Conservation (phyloP, 2,329 filamentous ascomycete species). For the Ophiostoma quercus region DNA sequence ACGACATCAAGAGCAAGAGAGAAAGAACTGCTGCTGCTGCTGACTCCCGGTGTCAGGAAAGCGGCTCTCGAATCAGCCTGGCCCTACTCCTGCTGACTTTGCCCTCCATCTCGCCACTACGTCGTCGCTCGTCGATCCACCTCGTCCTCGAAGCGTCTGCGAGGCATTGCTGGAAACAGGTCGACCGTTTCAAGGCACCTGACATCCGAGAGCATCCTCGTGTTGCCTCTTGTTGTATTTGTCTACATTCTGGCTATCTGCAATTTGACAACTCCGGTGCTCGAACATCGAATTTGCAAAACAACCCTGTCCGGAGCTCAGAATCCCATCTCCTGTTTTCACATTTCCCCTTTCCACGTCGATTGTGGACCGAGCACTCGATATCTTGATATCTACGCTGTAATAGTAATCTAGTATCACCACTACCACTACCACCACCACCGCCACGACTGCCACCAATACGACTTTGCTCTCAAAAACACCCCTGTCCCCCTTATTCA, state of each 20-base stretch:
- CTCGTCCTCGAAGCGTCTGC: not conserved
- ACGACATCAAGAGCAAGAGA: not conserved
- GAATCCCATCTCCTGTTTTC: conserved; percentile 18
- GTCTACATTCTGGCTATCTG: not conserved
- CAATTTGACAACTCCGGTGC: not conserved
- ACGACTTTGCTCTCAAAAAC: not conserved
- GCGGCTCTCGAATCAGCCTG: conserved; percentile 13
- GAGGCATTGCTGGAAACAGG: conserved; percentile 31
- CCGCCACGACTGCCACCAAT: not conserved
- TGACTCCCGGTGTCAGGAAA: not conserved
- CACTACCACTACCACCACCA: not conserved
- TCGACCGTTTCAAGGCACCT: conserved; percentile 39
- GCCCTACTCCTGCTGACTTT: conserved; percentile 15
- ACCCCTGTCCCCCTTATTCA: conserved; percentile 23
- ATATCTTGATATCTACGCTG: not conserved
- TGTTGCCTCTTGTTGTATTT: not conserved
- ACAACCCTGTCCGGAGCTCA: conserved; percentile 15
- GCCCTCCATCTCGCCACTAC: conserved; percentile 9
- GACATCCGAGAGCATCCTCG: conserved; percentile 35
- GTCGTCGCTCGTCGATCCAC: conserved; percentile 16
- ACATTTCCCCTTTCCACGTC: conserved; percentile 10
- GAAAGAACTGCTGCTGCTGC: not conserved
- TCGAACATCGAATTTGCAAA: conserved; percentile 16
- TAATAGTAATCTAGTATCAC: not conserved
- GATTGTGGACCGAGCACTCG: not conserved